These are phyloP conservation scores for Pseudocercospora musae DNA, from an alignment of 2,329 filamentous ascomycete genomes.

Conservation along the genomic window DNA sequence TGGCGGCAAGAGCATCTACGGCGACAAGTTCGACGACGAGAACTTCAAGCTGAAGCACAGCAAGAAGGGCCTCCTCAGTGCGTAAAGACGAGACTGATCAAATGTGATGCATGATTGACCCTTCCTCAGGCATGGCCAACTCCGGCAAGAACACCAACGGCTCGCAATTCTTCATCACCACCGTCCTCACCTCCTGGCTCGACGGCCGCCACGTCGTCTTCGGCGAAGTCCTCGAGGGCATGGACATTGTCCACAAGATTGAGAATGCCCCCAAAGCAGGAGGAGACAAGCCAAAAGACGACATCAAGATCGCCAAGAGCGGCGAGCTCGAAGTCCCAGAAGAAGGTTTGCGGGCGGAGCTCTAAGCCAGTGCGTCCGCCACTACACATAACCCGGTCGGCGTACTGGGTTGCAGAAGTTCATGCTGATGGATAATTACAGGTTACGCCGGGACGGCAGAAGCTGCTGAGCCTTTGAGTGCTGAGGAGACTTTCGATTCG, in stretches of 20 bases:
- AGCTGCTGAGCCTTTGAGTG: slow-evolving; percentile 40
- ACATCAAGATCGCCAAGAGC: slow-evolving; percentile 76
- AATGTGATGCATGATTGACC: too few species aligned
- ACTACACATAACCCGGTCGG: slow-evolving; percentile 6
- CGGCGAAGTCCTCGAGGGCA: slow-evolving; percentile 83
- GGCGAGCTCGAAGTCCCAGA: slow-evolving; percentile 77
- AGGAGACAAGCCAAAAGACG: slow-evolving; percentile 63
- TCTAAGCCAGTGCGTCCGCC: slow-evolving; percentile 55
- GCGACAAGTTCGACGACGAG: slow-evolving; percentile 79
- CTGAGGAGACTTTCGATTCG: slow-evolving; percentile 36
- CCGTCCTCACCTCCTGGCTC: slow-evolving; percentile 75
- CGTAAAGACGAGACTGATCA: slow-evolving; percentile 23
- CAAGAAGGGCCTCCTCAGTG: slow-evolving; percentile 75
- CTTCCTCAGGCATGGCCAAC: slow-evolving; percentile 73
- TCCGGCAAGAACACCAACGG: slow-evolving; percentile 82
- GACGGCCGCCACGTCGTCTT: slow-evolving; percentile 84
- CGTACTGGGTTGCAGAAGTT: slow-evolving; percentile 7
- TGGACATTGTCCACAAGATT: slow-evolving; percentile 75
- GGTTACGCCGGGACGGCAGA: slow-evolving; percentile 45
- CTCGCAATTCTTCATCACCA: slow-evolving; percentile 90
- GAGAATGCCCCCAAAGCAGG: slow-evolving; percentile 64
- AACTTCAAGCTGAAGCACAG: slow-evolving; percentile 94
- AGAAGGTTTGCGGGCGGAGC: slow-evolving; percentile 92
- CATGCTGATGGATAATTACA: slow-evolving; percentile 29
- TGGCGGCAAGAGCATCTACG: slow-evolving; percentile 86